Conservation (phyloP, 768 basidiomycete genomes). For the Mycena chlorophos region DNA sequence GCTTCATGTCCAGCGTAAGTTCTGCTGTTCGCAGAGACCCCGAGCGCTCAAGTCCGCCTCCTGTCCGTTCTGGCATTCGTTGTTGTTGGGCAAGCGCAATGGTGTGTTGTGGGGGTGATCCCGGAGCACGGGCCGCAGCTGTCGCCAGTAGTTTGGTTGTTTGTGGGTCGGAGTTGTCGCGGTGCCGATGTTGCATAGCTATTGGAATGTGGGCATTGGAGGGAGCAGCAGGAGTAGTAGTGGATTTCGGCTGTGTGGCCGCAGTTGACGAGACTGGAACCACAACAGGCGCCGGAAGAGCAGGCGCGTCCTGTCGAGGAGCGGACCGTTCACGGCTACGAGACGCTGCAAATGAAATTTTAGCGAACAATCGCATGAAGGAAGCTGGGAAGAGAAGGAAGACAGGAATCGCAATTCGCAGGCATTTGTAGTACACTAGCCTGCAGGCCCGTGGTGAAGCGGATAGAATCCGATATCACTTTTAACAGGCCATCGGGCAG, state of each 20-base stretch:
- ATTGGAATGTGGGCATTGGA: slow-evolving; percentile 19
- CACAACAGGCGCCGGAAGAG: slow-evolving; percentile 1
- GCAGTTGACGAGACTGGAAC: background rate
- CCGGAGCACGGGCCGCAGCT: slow-evolving; percentile 14
- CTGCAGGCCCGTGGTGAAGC: background rate
- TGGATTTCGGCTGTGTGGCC: background rate
- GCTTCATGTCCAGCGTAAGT: slow-evolving; percentile 19
- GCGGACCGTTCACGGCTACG: slow-evolving; percentile 16
- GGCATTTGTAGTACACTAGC: slow-evolving; percentile 1
- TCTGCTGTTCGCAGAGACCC: slow-evolving; percentile 16
- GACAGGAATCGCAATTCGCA: background rate
- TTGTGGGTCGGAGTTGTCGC: slow-evolving; percentile 15
- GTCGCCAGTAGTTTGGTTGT: slow-evolving; percentile 8
- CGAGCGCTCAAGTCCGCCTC: slow-evolving; percentile 5
- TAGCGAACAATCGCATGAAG: background rate
- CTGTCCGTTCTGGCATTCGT: slow-evolving; percentile 7
- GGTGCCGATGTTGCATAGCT: slow-evolving; percentile 17
- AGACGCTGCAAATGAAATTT: slow-evolving; percentile 5
- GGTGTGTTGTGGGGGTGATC: slow-evolving; percentile 13
- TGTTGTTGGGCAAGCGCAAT: background rate
- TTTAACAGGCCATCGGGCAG: background rate
- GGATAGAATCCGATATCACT: slow-evolving; percentile 1
- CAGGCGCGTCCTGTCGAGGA: slow-evolving; percentile 11
- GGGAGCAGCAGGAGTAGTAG: background rate
- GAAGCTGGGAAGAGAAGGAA: background rate